Evolutionary conservation across 2,329 filamentous ascomycete species (phyloP).

Genomic region (Colletotrichum cordylinicola): DNA sequence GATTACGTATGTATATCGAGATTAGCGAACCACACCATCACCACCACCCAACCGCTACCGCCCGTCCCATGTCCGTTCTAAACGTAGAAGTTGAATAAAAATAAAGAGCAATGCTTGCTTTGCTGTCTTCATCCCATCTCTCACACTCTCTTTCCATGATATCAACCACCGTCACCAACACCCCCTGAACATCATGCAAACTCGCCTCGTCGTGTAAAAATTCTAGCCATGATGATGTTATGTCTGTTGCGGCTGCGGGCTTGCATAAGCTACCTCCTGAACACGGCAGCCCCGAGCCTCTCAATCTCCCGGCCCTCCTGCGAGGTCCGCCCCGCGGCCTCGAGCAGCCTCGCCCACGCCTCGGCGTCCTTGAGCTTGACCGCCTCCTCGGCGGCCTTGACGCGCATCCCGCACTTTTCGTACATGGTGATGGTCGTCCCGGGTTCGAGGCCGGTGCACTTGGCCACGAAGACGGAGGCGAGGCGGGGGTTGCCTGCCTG

Average conservation of each 20-base stretch:
- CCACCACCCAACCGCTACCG: not conserved
- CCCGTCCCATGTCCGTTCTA: not conserved
- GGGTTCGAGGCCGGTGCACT: constrained; percentile 75
- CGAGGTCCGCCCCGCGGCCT: constrained; percentile 74
- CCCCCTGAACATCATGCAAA: not conserved
- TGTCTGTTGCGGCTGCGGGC: too few relatives aligned
- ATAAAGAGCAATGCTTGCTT: not conserved
- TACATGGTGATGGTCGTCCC: constrained; percentile 87
- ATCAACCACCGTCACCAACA: not conserved
- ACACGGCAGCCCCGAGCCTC: constrained; percentile 68
- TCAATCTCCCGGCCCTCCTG: constrained; percentile 80
- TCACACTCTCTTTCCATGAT: not conserved
- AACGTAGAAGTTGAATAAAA: not conserved
- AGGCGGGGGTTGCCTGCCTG: constrained; percentile 89
- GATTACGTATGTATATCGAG: not conserved
- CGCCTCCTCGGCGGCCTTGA: constrained; percentile 91
- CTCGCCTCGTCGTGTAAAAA: constrained; percentile 24
- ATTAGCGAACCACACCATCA: not conserved
- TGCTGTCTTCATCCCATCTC: not conserved
- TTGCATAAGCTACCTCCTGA: constrained; percentile 43
- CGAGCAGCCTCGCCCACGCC: constrained; percentile 74
- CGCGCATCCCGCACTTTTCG: constrained; percentile 90
- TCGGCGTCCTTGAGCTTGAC: constrained; percentile 80
- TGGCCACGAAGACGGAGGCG: constrained; percentile 83
- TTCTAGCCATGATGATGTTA: not conserved